Base-by-base conservation (phyloP, 2,329 filamentous ascomycete species). In the Colletotrichum camelliae region DNA sequence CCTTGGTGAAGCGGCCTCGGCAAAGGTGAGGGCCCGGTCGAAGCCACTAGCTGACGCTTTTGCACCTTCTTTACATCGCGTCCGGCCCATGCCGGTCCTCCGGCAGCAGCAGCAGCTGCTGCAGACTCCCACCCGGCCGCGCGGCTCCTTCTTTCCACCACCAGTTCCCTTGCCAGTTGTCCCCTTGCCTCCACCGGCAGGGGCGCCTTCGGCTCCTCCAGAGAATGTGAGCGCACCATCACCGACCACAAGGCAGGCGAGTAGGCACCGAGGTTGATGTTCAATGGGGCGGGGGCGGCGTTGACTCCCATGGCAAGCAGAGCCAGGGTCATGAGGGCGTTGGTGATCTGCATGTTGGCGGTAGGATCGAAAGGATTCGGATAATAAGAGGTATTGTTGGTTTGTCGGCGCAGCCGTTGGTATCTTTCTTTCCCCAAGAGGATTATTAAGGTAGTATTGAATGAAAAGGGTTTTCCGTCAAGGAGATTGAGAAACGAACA, bases 161-260 rank as follows among this genome's bases (percentile, higher is more conserved):
- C 58, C 73, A 8, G 18, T 62, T 24, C 60, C 72, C 21, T 62
- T 71, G 61, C 67, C 67, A 1, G 58, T 39, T 39, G 37, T 39
- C 9, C 37, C 29, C 6, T 62, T 21, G 61, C 61, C 67, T 4
- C 62, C 37, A 1, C 71, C 73, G 18, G 21, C 43, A 27, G 18
- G 78, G 33, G 37, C 79, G 76, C 68, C 77, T 74, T 52, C 35
- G 48, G 62, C 77, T 24, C 80, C 80, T 12, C 86, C 86, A 77
- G 85, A 82, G 77, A 88, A 88, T 74, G 86, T 86, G 74, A 88
- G 87, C 79, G 87, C 86, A 83, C 87, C 87, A 83, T 85, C 83
- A 83, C 76, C 77, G 35, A 82, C 81, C 70, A 84, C 79, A 84
- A 74, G 43, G 82, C 82, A 67, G 82, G 82, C 24, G 82, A 84